Evolutionary conservation across 1,139 yeast species (phyloP), one percentile per base, ranked within the genome.

Genomic region (Suhomyces wounanorum): DNA sequence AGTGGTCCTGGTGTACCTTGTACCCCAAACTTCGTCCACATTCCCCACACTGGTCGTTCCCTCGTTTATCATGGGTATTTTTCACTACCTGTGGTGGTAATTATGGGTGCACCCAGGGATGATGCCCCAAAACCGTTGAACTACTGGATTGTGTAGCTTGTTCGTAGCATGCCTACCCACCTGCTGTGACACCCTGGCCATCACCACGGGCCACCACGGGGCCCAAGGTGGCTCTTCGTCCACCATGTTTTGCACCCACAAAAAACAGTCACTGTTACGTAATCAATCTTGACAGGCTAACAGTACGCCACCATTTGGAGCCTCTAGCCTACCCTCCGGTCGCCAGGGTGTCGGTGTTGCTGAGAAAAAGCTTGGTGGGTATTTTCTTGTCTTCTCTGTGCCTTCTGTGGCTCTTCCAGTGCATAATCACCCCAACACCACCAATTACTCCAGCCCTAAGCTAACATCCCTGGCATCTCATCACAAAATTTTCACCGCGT

Each of bases 401-500:
- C 23, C 23, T 21, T 21, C 23, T 6, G 23, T 21, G 23, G 23
- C 23, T 21, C 23, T 6, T 6, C 23, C 3, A 21, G 6, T 6
- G 6, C 23, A 21, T 6, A 6, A 11, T 30, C 11, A 5, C 14
- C 33, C 33, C n/a, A 30, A 30, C 14, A 7, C 13, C 6, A n/a
- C 14, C 33, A 3, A 7, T 11, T 5, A 2, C 2, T 11, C 33
- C 18, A 33, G 37, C 37, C 47, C 33, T 28, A 26, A 16, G 17
- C 17, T 30, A 37, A 21, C 17, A n/a, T 45, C 49, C 47, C 40
- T 21, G 40, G 26, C 46, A 49, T 45, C 52, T 47, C 52, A 50
- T 50, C 52, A 50, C 52, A 50, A 50, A 50, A 50, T 50, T 50
- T 50, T 50, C 52, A 50, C 52, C 44, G 52, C 49, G 52, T 49